A percentile compares a stretch with the other conserved stretches of the same genome.
phyloP scores from a whole-genome alignment of 2,329 filamentous ascomycete species.

The Diaporthe nobilis region DNA sequence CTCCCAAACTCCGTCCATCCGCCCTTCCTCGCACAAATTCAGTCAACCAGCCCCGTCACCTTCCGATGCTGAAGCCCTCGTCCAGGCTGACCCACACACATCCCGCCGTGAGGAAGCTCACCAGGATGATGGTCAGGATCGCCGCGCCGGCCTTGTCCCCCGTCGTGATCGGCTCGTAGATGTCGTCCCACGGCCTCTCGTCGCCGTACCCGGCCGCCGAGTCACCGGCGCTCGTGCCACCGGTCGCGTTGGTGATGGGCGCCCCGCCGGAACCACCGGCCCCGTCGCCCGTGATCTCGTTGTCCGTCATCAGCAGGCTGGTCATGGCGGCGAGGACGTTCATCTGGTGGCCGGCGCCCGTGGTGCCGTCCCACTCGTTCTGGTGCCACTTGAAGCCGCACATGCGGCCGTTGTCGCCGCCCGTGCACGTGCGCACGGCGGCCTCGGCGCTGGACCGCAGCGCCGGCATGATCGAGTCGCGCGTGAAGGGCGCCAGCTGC shows the following conservation, averaged over 20 bases:
- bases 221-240: constrained; percentile 57
- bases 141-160: constrained; percentile 58
- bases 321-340: constrained; percentile 64
- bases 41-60: background rate
- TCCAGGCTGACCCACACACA: constrained; percentile 36
- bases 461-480: constrained; percentile 57
- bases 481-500: constrained; percentile 63
- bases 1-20: constrained; percentile 12
- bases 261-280: constrained; percentile 24
- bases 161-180: constrained; percentile 45
- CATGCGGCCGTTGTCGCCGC: constrained; percentile 44
- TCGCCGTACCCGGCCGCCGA: constrained; percentile 47
- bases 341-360: constrained; percentile 67
- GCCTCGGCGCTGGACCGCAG: constrained; percentile 63
- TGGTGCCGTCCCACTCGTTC: constrained; percentile 60
- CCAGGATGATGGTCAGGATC: constrained; percentile 56
- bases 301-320: constrained; percentile 53
- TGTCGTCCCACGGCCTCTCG: constrained; percentile 18
- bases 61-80: constrained; percentile 11
- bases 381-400: constrained; percentile 67
- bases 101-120: constrained; percentile 42
- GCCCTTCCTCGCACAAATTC: background rate
- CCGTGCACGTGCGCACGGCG: constrained; percentile 60
- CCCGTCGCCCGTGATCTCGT: constrained; percentile 28
- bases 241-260: constrained; percentile 57